Evolutionary conservation across 352 stramenopile genomes (phyloP), one percentile per base, ranked within the genome.

Genomic region (Phytopythium litorale): DNA sequence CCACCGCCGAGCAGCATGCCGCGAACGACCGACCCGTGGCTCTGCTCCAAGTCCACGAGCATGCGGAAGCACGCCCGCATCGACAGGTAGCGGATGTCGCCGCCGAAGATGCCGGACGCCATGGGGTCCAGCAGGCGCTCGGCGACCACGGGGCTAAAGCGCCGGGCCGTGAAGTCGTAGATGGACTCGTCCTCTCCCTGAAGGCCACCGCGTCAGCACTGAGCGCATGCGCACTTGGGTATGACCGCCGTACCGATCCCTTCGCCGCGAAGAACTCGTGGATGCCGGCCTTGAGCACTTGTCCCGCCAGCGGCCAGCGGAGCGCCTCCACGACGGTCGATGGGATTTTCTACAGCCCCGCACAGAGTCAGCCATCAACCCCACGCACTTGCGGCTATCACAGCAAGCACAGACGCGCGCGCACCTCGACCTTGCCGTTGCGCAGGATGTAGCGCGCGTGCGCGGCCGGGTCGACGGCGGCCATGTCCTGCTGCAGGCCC

Each of bases 91-190:
- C 69, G 70, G 63, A 94, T 90, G 58, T 96, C 84, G 33, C 88
- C 88, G n/a, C 82, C 85, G 62, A 94, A 97, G 68, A 97, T 97
- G 6, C 88, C 88, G 7, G 84, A 94, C 7, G 73, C 66, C 61
- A 97, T 79, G 11, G 88, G 82, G 62, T 97, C 88, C 57, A 94
- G 62, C 33, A 97, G 75, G 4, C 70, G 71, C 58, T 97, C 81
- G 0, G 88, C 88, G 19, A 97, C 78, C 9, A 91, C 57, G 1
- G 82, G 75, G 60, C 84, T 91, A 64, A 97, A 96, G 25, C 87
- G 75, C 30, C 88, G 76, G 8, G 70, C 59, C 0, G 84, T 77
- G 55, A 96, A 97, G n/a, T 78, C 76, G 67, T 95, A 91, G 30
- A 96, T 71, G 1, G 82, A 91, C 64, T 97, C 87, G 51, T 96